Base-by-base conservation (phyloP, 441 rosid species). In the Corymbia calophylla region DNA sequence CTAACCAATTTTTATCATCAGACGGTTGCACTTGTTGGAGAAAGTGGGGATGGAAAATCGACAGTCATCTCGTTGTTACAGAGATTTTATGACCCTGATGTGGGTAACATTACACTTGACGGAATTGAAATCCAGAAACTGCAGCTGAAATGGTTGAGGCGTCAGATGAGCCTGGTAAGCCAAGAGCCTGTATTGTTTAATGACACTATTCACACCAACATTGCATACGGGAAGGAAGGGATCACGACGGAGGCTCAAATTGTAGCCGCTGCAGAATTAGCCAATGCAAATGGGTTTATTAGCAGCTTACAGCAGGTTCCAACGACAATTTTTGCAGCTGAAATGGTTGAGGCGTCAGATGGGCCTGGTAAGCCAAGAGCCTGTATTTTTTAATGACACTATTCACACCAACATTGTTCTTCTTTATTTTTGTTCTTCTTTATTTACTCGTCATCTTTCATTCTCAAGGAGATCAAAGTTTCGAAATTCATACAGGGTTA, bases 1-100 rank as follows among this genome's bases (percentile, higher is more conserved):
- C 64, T 51, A 27, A 10, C 53, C 48, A 21, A 51, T 12, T 88
- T 53, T 62, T 39, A 68, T 70, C 66, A 55, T 84, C 92, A 95
- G 95, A 95, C 92, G 2, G 93, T 94, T 90, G 96, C 95, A 80
- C 68, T 95, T 87, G 95, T 95, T 6, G 96, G 96, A 88, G 96
- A 94, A 90, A 95, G 95, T 14, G 95, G 95, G 18, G 90, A 94
- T 1, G 96, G 96, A 9, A 95, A 95, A 91, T 95, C 95, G 0
- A 94, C 95, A 1, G 92, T 93, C 35, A 92, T 95, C 56, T 90
- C 94, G 23, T 53, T 95, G 44, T 62, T 95, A 91, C 94, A 92
- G 84, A 94, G 95, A 77, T 95, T 32, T 60, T 6, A 94, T 53
- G 93, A 93, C 66, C 94, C 93, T 1, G 93, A 92, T 88, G 93